Base-by-base conservation (phyloP, 129 eudicot species). In the Oenanthe sinensis region DNA sequence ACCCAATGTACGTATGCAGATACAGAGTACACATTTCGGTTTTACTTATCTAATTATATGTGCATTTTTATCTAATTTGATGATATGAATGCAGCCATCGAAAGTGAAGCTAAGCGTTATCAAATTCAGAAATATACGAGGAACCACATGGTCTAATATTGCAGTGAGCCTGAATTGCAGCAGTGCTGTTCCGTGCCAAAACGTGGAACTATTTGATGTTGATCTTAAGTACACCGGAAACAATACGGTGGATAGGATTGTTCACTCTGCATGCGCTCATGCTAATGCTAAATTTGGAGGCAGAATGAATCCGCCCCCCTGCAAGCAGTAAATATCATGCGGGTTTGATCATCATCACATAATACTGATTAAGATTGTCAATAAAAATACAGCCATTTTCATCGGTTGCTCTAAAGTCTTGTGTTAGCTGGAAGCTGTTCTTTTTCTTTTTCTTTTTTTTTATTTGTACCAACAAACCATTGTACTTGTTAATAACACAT, bases 101-200 rank as follows among this genome's bases (percentile, higher is more conserved):
- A 84, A 55, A 5, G 94, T 85, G 84, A 80, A 84, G 81, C 42
- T 87, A 2, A 87, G 81, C 24, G 85, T 87, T 9, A 78, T 87
- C 1, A 89, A 85, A 81, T 90, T 85, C 84, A 90, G 55, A 77
- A 82, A 85, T 79, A 84, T 85, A n/a, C 63, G 76, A 69, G 94
- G 91, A 19, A 85, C 88, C 4, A 62, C 89, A 3, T 26, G 10
- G 8, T 62, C 89, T 0, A 54, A 43, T 0, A 52, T 24, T 3
- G 71, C 85, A 5, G 76, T 87, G 2, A 60, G 1, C 6, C 68
- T 60, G 4, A 60, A 60, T 10, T 60, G 68, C 33, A 60, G 68
- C 4, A 60, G 68, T 60, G 36, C 33, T 2, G 68, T 60, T n/a
- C 68, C 68, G 33, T 60, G 68, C 68, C 68, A 60, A 24, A 30